Evolutionary conservation across 441 rosid species (phyloP), one percentile per base, ranked within the genome.

Genomic region (Metrosideros polymorpha): DNA sequence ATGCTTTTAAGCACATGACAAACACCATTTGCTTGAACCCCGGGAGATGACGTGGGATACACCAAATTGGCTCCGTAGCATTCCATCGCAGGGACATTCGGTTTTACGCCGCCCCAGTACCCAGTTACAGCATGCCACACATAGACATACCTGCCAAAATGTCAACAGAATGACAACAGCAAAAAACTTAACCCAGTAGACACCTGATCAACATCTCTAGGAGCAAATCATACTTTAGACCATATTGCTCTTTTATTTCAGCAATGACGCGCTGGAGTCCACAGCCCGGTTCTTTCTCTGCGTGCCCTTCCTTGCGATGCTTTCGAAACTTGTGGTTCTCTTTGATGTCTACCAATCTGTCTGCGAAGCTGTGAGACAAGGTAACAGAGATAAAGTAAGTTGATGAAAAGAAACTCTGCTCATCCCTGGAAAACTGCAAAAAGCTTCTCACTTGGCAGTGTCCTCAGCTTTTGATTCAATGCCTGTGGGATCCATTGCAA

Each of bases 81-180:
- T 66, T 91, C 92, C 95, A 94, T 93, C 85, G 82, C 95, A 6
- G 83, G 47, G 27, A 86, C 90, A 55, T 89, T 91, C 3, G 94
- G 94, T 82, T 83, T 87, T 54, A 93, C 90, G 32, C 95, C 97
- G 54, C 95, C 95, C 97, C 97, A 94, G 87, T 93, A 94, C 82
- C 97, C 97, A 7, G 95, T 91, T 87, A 94, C 86, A 4, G 97
- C 95, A 32, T 93, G 97, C 94, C 97, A 94, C 47, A 91, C 94
- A 85, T 93, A 94, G 54, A 83, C 75, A 2, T 52, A 86, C 88
- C 88, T 86, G 88, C 5, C 43, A 71, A 49, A 86, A 82, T 24
- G 29, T 29, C 6, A 29, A 6, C 3, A 55, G 57, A 32, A 83
- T 50, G 84, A 50, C 22, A 39, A 71, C 6, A 0, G 47, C 15